Base-by-base conservation (phyloP, 495 filamentous ascomycete genomes). In the Xylaria acuta region DNA sequence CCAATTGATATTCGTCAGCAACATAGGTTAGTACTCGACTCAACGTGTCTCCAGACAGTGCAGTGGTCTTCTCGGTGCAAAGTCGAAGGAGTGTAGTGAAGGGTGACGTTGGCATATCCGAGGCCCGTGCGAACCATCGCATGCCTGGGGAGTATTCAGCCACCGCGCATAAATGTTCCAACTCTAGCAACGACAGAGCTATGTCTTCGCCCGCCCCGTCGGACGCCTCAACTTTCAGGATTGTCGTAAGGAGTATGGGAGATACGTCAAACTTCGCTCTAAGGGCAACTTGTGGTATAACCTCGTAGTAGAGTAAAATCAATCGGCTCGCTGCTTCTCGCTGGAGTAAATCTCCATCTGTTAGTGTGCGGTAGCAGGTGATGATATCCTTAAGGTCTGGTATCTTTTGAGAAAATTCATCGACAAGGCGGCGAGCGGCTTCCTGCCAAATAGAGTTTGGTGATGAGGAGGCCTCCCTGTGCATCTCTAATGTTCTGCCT, bases 231-330 rank as follows among this genome's bases (percentile, higher is more conserved):
- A 77, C 73, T 53, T 59, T 76, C 40, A 75, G 82, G 54, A 97
- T 80, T 8, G 89, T 86, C 64, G 89, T 86, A 20, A 92, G 87
- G n/a, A 98, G 81, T 20, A 92, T 82, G 6, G 90, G 80, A 0
- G 94, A 93, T 20, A 95, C 91, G 79, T 98, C 97, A 73, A 97
- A 94, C 64, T 89, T 94, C 64, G 95, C 92, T 69, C 90, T 90
- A 38, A 97, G 82, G 0, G 94, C 94, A 25, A 93, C 81, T 75
- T 94, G 90, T 3, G 96, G 94, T 32, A 94, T 83, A 3, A 94
- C 87, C 74, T 94, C 88, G 77, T 95, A 97, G 79, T 93, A 98
- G 40, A 91, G 86, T 34, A 88, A 85, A 41, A 98, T 81, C 41
- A 98, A 80, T 70, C 91, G 90, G 16, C 90, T 90, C 32, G 91